Percentiles rank a stretch among this genome's conserved stretches.
phyloP scores from a whole-genome alignment of 2,329 filamentous ascomycete species.

The Aureobasidium subglaciale region DNA sequence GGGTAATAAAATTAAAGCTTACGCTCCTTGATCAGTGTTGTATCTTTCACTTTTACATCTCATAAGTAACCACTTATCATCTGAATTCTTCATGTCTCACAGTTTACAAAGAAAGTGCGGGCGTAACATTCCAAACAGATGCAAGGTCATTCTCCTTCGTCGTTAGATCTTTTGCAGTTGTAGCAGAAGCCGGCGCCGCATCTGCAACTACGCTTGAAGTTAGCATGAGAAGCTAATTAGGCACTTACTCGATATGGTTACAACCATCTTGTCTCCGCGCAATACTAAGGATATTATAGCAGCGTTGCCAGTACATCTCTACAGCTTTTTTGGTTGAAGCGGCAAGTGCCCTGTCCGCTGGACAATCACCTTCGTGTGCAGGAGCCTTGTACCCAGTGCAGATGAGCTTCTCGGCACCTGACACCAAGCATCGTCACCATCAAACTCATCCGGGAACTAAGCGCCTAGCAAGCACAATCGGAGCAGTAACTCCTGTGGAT shows the following conservation, averaged over 20 bases:
- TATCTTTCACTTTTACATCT: too few relatives aligned
- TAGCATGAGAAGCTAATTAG: not conserved
- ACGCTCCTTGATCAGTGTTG: too few relatives aligned
- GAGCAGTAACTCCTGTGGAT: not conserved
- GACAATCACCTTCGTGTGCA: not conserved
- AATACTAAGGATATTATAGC: not conserved
- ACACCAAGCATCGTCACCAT: not conserved
- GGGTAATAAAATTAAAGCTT: too few relatives aligned
- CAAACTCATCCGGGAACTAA: not conserved
- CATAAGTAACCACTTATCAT: too few relatives aligned
- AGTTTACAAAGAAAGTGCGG: not conserved
- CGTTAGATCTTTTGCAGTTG: not conserved
- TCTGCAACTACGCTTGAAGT: not conserved
- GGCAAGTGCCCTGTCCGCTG: not conserved
- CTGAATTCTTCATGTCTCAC: too few relatives aligned
- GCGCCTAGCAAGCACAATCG: not conserved
- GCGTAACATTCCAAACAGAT: not conserved
- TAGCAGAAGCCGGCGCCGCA: not conserved
- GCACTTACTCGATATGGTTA: not conserved
- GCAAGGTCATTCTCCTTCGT: not conserved
- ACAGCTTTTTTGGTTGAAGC: not conserved
- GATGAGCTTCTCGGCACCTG: not conserved
- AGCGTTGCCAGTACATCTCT: not conserved
- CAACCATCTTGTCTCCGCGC: not conserved
- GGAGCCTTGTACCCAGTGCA: not conserved